Evolutionary conservation across 139 green algal genomes (phyloP), one percentile per base, ranked within the genome.

Genomic region (Chlorella vulgaris): DNA sequence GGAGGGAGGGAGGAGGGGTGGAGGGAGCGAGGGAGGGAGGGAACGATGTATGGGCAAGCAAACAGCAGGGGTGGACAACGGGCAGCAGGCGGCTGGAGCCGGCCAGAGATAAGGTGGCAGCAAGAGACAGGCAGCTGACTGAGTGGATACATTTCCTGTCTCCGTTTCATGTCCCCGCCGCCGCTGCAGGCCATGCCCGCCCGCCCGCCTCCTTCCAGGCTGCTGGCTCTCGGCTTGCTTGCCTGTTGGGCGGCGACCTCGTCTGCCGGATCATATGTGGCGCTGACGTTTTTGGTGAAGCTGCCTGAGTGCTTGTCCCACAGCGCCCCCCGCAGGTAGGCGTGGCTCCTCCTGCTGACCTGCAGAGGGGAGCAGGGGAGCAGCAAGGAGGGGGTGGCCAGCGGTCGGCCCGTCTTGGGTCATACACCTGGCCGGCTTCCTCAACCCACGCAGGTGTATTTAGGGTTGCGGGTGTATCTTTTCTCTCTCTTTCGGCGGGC

Each of bases 211-310:
- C 10, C 47, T 21, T 29, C 24, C 58, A 22, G 24, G 21, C 7
- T 36, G 15, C 71, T 3, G 5, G 19, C 50, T 0, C 21, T 35
- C 22, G 1, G 13, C n/a, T 51, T 0, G 21, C 51, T 10, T 51
- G 61, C 71, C 71, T 47, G 33, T 35, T 51, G 21, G 18, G 18
- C 18, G 26, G 43, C 40, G 36, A 29, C 10, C 1, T 22, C 13
- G 55, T 15, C 43, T 4, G 21, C 24, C 0, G 55, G 40, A 3
- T 62, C 39, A 10, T 71, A 78, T 28, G 39, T n/a, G 8, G 50
- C 29, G 38, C 38, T 63, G n/a, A 83, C 42, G 29, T 78, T 78
- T 28, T 67, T 38, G 2, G 47, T 66, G 40, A 73, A 83, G 2
- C 15, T 51, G 38, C 33, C 68, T 8, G 36, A 22, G 7, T 22